Evolutionary conservation across 2,329 filamentous ascomycete genomes (phyloP).

Genomic region (Alternaria hordeiaustralica): DNA sequence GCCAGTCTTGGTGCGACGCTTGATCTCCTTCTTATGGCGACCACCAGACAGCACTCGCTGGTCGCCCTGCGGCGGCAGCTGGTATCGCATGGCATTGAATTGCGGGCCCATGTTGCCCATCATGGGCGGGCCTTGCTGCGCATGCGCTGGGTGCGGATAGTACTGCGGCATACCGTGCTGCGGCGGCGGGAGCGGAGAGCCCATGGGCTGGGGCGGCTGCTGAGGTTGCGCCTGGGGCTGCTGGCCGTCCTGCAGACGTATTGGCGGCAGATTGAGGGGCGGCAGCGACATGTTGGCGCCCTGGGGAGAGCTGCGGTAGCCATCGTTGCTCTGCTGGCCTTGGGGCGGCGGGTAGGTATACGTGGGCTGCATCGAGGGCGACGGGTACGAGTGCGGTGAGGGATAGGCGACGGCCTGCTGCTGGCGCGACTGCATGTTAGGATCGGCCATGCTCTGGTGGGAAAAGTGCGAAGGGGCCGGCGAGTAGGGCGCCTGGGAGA

Average conservation of each 20-base stretch:
- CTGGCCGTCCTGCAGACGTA: conserved; percentile 58
- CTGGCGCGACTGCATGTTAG: conserved; percentile 38
- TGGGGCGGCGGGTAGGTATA: conserved; percentile 57
- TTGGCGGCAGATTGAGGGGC: conserved; percentile 58
- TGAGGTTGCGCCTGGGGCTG: conserved; percentile 39
- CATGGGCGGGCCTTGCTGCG: conserved; percentile 57
- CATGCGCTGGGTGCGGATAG: conserved; percentile 55
- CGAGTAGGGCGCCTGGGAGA: conserved; percentile 38
- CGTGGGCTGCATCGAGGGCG: conserved; percentile 57
- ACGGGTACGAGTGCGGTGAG: conserved; percentile 58
- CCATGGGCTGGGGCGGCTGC: conserved; percentile 53
- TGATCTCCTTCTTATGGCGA: conserved; percentile 75
- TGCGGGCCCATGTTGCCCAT: conserved; percentile 58
- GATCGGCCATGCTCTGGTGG: conserved; percentile 44
- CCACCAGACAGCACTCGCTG: conserved; percentile 65
- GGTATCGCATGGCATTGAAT: conserved; percentile 60
- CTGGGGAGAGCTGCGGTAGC: conserved; percentile 56
- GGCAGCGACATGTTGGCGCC: conserved; percentile 53
- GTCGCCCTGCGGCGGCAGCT: conserved; percentile 59
- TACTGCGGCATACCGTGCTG: conserved; percentile 60
- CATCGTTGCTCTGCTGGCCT: conserved; percentile 47
- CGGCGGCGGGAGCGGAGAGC: conserved; percentile 61
- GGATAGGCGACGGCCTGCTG: conserved; percentile 49
- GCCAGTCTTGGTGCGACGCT: conserved; percentile 76
- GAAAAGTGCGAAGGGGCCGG: conserved; percentile 43